Base-by-base conservation (phyloP, 257 asterid species). In the Nicotiana tabacum region DNA sequence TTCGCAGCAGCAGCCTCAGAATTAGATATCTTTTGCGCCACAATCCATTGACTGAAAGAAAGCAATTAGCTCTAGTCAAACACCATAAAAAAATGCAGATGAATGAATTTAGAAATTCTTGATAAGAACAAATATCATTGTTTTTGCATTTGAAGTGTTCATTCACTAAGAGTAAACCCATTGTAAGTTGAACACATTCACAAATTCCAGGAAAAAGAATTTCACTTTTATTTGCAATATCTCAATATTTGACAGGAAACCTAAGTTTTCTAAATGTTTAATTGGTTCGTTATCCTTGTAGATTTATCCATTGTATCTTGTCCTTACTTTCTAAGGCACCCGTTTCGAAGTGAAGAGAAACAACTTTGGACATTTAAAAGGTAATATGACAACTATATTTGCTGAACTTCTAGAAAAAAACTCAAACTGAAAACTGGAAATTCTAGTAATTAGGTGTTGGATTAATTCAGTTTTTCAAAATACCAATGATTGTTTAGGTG, bases 41-140 rank as follows among this genome's bases (percentile, higher is more conserved):
- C 83, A 56, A 87, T 78, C 97, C 98, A 92, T 30, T 89, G 96
- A 86, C 98, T 95, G 89, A 46, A 83, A 81, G 43, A 77, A 51
- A 82, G 80, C 35, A 83, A 43, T 17, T 60, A 76, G 10, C 46
- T 15, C 58, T 66, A 66, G 82, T 88, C 72, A 85, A 80, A 33
- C 27, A 37, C 81, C 58, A 80, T 56, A 66, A 65, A 32, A 24
- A 78, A 39, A 77, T 48, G 66, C 18, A 21, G 12, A 58, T 10
- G 76, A 13, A 48, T 74, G 79, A 48, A 66, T 32, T 64, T 27
- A 24, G 60, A 29, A 74, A 48, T 15, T 48, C 16, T 51, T 51
- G 43, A 27, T 76, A 76, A 51, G 1, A 15, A 74, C 27, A 74
- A 0, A 48, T 27, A 51, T 27, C 43, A 29, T 2, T 76, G 80